Conservation (phyloP, 768 basidiomycete species). For the Russula sp. region DNA sequence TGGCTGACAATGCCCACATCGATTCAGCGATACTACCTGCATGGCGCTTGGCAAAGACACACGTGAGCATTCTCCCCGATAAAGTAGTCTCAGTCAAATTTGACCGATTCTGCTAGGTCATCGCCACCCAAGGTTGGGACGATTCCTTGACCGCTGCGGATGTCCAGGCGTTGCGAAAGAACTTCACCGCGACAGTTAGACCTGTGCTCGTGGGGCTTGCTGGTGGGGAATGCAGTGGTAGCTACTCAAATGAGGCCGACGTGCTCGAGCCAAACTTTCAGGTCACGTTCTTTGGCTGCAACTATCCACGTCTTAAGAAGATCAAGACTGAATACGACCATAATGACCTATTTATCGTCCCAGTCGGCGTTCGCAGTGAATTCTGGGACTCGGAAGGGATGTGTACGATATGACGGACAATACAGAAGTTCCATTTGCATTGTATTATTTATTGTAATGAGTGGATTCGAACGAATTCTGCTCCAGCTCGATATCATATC, state of each 20-base stretch:
- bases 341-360: constrained; percentile 38
- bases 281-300: constrained; percentile 39
- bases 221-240: constrained; percentile 34
- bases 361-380: constrained; percentile 38
- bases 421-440: neutral
- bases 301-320: constrained; percentile 35
- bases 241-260: constrained; percentile 42
- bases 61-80: constrained; percentile 33
- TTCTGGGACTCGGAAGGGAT: constrained; percentile 37
- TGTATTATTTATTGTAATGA: too few species aligned
- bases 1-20: constrained; percentile 38
- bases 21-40: constrained; percentile 38
- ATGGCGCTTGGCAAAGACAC: constrained; percentile 42
- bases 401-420: constrained; percentile 27
- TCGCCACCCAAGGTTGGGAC: constrained; percentile 7
- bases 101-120: constrained; percentile 3
- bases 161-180: constrained; percentile 30
- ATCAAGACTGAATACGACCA: constrained; percentile 39
- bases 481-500: too few species aligned
- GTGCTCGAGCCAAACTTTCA: constrained; percentile 36
- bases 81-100: neutral
- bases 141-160: constrained; percentile 14
- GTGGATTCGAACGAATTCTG: too few species aligned
- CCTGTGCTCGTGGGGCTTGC: constrained; percentile 36
- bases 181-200: constrained; percentile 33